Conservation (phyloP, 192 early-diverging fungal species). For the Entomortierella parvispora region DNA sequence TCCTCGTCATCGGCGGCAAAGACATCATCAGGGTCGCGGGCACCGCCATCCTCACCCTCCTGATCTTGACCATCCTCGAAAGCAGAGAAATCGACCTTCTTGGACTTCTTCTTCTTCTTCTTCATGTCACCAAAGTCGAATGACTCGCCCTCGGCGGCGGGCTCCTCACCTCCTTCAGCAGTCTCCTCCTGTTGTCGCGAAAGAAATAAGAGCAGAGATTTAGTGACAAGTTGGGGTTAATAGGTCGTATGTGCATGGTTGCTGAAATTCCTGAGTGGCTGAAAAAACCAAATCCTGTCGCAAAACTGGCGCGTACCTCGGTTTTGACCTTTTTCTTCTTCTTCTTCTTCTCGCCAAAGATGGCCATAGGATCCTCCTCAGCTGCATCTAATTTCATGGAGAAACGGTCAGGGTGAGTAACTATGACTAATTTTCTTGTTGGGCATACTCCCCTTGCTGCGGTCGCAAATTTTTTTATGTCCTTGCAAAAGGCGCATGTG, state of each 20-base stretch:
- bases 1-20: conserved; percentile 58
- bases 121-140: conserved; percentile 73
- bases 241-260: too few species aligned
- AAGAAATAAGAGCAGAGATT: not conserved
- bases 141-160: conserved; percentile 56
- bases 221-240: not conserved
- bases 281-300: too few species aligned
- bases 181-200: conserved; percentile 27
- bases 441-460: too few species aligned
- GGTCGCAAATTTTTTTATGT: too few species aligned
- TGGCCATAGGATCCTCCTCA: conserved; percentile 68
- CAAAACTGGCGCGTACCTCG: too few species aligned
- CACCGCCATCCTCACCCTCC: conserved; percentile 59
- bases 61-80: conserved; percentile 75
- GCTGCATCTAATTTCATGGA: conserved; percentile 13
- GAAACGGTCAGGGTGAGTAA: too few species aligned
- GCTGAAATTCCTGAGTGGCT: too few species aligned
- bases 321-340: conserved; percentile 86
- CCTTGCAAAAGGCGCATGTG: too few species aligned
- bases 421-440: not conserved
- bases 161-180: conserved; percentile 53
- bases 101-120: conserved; percentile 86
- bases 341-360: conserved; percentile 89
- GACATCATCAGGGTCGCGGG: conserved; percentile 63
- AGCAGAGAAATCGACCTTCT: conserved; percentile 81